These are phyloP conservation scores for Biscutella auriculata DNA, from an alignment of 441 rosid species.

Conservation along the genomic window DNA sequence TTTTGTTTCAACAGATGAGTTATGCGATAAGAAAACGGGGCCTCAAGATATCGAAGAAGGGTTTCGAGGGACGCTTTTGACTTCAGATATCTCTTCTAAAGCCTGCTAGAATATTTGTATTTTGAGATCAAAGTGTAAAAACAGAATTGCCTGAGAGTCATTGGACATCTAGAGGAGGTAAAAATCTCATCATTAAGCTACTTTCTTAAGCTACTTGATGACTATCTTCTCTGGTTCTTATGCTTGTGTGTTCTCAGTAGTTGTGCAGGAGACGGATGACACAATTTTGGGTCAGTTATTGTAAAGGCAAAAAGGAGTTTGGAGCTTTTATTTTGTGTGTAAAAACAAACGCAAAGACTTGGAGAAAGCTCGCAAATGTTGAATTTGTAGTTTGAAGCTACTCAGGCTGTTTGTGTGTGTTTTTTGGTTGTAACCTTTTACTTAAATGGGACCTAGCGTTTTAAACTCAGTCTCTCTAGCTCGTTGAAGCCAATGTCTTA, in stretches of 20 bases:
- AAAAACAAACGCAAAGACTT: neutral
- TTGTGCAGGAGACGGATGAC: slow-evolving; percentile 15
- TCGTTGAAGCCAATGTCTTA: neutral
- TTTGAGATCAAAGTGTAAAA: slow-evolving; percentile 4
- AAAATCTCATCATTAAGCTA: neutral
- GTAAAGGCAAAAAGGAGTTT: slow-evolving; percentile 11
- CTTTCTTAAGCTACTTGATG: neutral
- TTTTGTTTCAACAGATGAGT: slow-evolving; percentile 57
- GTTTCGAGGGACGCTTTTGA: slow-evolving; percentile 78
- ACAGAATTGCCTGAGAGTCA: neutral
- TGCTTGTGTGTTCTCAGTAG: slow-evolving; percentile 10
- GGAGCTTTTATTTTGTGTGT: slow-evolving; percentile 10
- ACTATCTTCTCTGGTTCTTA: neutral
- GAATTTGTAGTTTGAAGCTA: slow-evolving; percentile 5
- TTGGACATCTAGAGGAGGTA: slow-evolving; percentile 13
- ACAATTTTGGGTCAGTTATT: slow-evolving; percentile 15
- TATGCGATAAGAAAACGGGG: slow-evolving; percentile 53
- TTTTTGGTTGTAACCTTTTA: slow-evolving; percentile 1
- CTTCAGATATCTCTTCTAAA: slow-evolving; percentile 54
- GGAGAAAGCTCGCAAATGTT: slow-evolving; percentile 11
- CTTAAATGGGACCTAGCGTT: neutral
- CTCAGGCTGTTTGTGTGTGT: slow-evolving; percentile 9
- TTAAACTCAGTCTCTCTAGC: neutral
- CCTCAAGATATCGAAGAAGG: slow-evolving; percentile 65
- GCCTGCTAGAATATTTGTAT: slow-evolving; percentile 35